phyloP scores from a whole-genome alignment of 139 green algal genomes.

The Chlorella sp. region DNA sequence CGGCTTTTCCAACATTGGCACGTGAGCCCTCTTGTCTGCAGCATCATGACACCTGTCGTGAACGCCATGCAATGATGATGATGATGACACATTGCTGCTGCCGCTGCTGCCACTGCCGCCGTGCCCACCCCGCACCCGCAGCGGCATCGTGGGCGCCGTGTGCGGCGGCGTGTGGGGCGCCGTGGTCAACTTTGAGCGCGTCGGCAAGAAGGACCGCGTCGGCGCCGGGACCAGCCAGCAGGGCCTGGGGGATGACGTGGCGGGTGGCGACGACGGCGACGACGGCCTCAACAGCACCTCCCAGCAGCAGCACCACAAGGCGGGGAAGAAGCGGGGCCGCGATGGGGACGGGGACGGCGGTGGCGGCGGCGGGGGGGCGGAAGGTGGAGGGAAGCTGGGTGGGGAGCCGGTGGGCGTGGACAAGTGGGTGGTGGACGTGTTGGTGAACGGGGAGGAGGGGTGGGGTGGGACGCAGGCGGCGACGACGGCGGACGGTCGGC shows the following conservation, averaged over 20 bases:
- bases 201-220: slow-evolving; percentile 22
- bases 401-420: no score
- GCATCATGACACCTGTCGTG: no score
- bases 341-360: background rate
- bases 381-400: background rate
- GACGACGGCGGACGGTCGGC: background rate
- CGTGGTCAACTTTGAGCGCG: slow-evolving; percentile 76
- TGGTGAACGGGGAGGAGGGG: slow-evolving; percentile 41
- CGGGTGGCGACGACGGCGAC: background rate
- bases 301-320: background rate
- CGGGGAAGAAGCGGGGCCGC: background rate
- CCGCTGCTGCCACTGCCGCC: background rate
- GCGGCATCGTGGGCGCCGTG: slow-evolving; percentile 9
- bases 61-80: no score
- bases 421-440: slow-evolving; percentile 74
- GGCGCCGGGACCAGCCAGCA: background rate
- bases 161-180: slow-evolving; percentile 61
- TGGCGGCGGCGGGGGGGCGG: no score
- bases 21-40: no score
- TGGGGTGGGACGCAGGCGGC: slow-evolving; percentile 1
- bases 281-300: background rate
- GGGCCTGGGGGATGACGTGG: no score
- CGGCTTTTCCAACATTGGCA: no score
- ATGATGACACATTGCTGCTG: no score
- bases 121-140: background rate